These are phyloP conservation scores for Exophiala aquamarina DNA, from an alignment of 2,329 filamentous ascomycete species.

Conservation along the genomic window DNA sequence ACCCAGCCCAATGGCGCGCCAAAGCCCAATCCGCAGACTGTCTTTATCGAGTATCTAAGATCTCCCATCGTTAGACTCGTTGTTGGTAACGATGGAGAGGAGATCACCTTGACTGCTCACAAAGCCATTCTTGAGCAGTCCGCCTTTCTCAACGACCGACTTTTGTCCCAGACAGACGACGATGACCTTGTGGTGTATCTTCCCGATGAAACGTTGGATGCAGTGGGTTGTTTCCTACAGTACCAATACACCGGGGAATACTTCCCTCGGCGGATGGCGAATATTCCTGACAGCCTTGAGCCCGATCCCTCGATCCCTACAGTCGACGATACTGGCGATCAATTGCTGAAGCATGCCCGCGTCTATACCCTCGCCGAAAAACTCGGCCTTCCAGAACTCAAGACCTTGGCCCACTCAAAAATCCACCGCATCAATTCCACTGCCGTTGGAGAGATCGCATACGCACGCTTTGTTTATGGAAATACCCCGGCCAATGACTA, in stretches of 20 bases:
- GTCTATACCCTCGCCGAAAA: conserved; percentile 87
- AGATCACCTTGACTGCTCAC: conserved; percentile 72
- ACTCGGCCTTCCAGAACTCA: conserved; percentile 67
- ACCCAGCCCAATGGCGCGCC: conserved; percentile 13
- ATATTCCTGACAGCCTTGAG: conserved; percentile 67
- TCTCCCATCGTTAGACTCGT: conserved; percentile 69
- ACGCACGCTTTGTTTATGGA: conserved; percentile 86
- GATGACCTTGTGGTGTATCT: conserved; percentile 57
- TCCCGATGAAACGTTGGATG: conserved; percentile 65
- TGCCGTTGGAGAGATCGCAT: conserved; percentile 85
- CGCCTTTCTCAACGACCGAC: conserved; percentile 60
- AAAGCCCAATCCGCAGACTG: conserved; percentile 34
- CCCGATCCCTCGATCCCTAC: conserved; percentile 63
- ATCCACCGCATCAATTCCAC: conserved; percentile 90
- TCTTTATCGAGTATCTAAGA: conserved; percentile 54
- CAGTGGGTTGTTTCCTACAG: conserved; percentile 76
- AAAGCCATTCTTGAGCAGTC: conserved; percentile 73
- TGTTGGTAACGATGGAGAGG: conserved; percentile 61
- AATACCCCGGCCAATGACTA: conserved; percentile 69
- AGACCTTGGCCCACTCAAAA: conserved; percentile 78
- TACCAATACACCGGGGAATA: conserved; percentile 86
- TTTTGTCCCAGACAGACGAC: conserved; percentile 10
- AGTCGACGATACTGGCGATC: conserved; percentile 74
- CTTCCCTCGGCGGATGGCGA: conserved; percentile 65
- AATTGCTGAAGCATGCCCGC: conserved; percentile 83